Percentiles rank a stretch among this genome's conserved stretches.
Conservation (phyloP, 202 grass and related monocot species). For the Setaria viridis region DNA sequence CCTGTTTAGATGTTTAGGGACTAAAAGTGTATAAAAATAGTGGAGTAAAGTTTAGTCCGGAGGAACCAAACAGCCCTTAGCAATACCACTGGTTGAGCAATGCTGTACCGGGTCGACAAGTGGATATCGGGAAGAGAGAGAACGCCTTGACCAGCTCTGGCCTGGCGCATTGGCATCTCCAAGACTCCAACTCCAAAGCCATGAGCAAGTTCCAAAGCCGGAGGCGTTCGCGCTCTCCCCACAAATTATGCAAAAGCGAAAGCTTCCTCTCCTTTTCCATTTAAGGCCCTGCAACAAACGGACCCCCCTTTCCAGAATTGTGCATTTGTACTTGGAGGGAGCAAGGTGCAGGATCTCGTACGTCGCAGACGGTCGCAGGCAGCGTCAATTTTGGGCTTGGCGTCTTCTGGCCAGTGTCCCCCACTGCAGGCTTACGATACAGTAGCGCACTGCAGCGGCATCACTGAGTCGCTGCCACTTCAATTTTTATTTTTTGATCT, state of each 20-base stretch:
- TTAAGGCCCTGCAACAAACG: conserved; percentile 41
- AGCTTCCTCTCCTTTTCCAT: conserved; percentile 46
- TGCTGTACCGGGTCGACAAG: no score
- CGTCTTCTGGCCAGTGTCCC: conserved; percentile 55
- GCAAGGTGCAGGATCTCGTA: conserved; percentile 38
- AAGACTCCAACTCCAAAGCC: no score
- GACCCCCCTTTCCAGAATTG: conserved; percentile 58
- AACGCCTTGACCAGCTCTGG: no score
- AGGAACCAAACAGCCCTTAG: no score
- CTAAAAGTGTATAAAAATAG: no score
- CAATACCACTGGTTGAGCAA: no score
- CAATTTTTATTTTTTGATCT: neutral
- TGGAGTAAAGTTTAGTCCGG: no score
- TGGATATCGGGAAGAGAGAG: no score
- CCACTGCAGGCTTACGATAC: conserved; percentile 47
- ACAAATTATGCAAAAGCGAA: conserved; percentile 64
- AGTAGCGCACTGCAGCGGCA: conserved; percentile 7
- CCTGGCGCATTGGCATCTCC: no score
- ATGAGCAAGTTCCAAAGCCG: conserved; percentile 44
- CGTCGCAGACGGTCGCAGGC: conserved; percentile 42
- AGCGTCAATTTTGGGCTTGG: conserved; percentile 45
- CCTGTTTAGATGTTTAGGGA: no score
- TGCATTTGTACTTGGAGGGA: conserved; percentile 67
- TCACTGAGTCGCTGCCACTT: conserved; percentile 46
- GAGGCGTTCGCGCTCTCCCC: conserved; percentile 29